Evolutionary conservation across 2,329 filamentous ascomycete genomes (phyloP).

Genomic region (Onygenales sp.): DNA sequence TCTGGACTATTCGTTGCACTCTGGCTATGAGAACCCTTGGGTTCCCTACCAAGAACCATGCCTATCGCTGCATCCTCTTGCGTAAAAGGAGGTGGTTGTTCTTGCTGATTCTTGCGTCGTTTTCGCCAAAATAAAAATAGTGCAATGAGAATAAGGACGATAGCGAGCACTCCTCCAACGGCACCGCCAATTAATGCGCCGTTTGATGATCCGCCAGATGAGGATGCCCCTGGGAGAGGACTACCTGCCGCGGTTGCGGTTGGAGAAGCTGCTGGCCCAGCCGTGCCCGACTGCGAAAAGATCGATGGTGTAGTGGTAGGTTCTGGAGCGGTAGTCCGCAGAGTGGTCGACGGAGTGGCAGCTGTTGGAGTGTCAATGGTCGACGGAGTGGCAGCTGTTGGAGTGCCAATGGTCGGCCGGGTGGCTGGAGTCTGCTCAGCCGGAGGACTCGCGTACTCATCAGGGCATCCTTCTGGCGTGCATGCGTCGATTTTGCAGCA

Average conservation of each 20-base stretch:
- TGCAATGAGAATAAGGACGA: not conserved
- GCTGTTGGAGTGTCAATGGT: no score
- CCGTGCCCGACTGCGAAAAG: not conserved
- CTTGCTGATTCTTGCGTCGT: not conserved
- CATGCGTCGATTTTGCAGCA: slow-evolving; percentile 10
- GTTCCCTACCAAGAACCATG: not conserved
- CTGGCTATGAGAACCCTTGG: not conserved
- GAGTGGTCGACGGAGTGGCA: not conserved
- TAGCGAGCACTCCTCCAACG: not conserved
- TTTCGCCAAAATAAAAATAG: not conserved
- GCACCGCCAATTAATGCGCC: not conserved
- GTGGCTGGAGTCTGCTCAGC: not conserved
- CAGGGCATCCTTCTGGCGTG: not conserved
- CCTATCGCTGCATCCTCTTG: not conserved
- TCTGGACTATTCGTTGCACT: not conserved
- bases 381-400: no score
- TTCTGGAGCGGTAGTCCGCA: not conserved
- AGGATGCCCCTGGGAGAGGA: no score
- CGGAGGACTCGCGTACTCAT: not conserved
- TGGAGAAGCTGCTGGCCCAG: not conserved
- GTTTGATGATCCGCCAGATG: not conserved
- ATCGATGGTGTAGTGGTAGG: not conserved
- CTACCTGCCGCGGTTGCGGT: not conserved
- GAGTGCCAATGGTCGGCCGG: no score
- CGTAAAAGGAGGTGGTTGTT: not conserved